These are phyloP conservation scores for Colletotrichum sojae DNA, from an alignment of 2,329 filamentous ascomycete species.

Conservation along the genomic window DNA sequence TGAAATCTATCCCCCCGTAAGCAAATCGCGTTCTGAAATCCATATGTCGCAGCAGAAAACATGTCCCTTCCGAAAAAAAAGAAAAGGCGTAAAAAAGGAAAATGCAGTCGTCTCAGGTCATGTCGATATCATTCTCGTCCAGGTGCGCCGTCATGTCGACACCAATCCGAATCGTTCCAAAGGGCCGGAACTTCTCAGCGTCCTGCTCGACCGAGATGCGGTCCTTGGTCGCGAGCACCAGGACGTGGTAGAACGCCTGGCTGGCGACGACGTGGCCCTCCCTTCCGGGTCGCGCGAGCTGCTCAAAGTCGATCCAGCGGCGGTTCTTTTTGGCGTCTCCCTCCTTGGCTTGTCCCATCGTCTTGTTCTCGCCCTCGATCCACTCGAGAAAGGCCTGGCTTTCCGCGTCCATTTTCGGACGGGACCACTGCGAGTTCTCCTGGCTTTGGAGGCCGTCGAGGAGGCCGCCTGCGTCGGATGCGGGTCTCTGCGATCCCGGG, in stretches of 20 bases:
- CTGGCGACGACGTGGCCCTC: slow-evolving; percentile 74
- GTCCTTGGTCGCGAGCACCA: slow-evolving; percentile 78
- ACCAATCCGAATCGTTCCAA: slow-evolving; percentile 64
- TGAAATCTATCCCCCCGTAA: not conserved
- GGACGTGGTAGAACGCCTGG: slow-evolving; percentile 82
- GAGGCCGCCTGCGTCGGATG: slow-evolving; percentile 45
- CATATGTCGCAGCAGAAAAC: slow-evolving; percentile 11
- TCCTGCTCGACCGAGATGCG: slow-evolving; percentile 75
- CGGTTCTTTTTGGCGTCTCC: slow-evolving; percentile 50
- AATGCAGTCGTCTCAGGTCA: not conserved
- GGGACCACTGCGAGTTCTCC: slow-evolving; percentile 50
- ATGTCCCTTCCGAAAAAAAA: slow-evolving; percentile 1
- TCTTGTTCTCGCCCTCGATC: slow-evolving; percentile 53
- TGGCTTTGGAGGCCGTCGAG: slow-evolving; percentile 34
- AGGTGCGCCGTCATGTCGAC: slow-evolving; percentile 28
- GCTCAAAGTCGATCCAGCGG: slow-evolving; percentile 75
- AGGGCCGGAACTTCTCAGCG: slow-evolving; percentile 53
- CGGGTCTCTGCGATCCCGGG: slow-evolving; percentile 49
- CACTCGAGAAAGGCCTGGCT: slow-evolving; percentile 63
- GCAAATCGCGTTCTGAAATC: slow-evolving; percentile 7
- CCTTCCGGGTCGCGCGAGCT: slow-evolving; percentile 72
- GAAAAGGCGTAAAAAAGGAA: not conserved
- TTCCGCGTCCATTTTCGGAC: slow-evolving; percentile 58
- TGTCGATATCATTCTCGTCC: not conserved
- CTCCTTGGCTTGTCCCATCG: slow-evolving; percentile 48